Evolutionary conservation across 805 yeast genomes (phyloP).

Genomic region (Sugiyamaella americana): DNA sequence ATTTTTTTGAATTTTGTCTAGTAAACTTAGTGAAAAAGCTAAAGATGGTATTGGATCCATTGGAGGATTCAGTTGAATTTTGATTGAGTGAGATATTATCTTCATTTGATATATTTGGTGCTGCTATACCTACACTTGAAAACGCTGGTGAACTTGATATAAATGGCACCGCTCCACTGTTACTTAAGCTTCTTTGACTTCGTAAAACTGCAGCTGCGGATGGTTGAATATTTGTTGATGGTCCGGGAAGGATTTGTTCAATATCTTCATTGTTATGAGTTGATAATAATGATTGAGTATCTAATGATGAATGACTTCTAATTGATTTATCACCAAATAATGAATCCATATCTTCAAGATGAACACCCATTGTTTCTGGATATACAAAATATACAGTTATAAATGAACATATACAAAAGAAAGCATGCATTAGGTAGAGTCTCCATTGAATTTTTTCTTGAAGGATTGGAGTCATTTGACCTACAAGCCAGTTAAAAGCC

Average conservation of each 20-base stretch:
- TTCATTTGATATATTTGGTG: not conserved
- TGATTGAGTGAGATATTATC: too few relatives aligned
- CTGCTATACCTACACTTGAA: constrained; percentile 1
- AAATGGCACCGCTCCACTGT: constrained; percentile 5
- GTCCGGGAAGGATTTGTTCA: constrained; percentile 13
- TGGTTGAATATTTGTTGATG: constrained; percentile 23
- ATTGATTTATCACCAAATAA: constrained; percentile 64
- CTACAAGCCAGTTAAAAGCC: constrained; percentile 88
- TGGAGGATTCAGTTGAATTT: too few relatives aligned
- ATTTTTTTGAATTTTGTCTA: not conserved
- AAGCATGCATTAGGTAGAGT: constrained; percentile 74
- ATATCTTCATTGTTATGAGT: constrained; percentile 11
- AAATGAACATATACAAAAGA: constrained; percentile 68
- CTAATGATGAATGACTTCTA: constrained; percentile 15
- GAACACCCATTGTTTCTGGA: constrained; percentile 88
- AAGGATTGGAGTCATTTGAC: constrained; percentile 83
- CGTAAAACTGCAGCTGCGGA: constrained; percentile 26
- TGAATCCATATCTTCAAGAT: constrained; percentile 87
- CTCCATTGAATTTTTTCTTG: constrained; percentile 74
- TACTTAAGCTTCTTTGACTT: constrained; percentile 1
- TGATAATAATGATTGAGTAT: constrained; percentile 18
- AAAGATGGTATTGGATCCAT: not conserved
- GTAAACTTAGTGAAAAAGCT: not conserved
- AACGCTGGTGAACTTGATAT: constrained; percentile 4
- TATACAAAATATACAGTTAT: constrained; percentile 64